phyloP scores from a whole-genome alignment of 352 stramenopile genomes.

The Globisporangium viniferum region DNA sequence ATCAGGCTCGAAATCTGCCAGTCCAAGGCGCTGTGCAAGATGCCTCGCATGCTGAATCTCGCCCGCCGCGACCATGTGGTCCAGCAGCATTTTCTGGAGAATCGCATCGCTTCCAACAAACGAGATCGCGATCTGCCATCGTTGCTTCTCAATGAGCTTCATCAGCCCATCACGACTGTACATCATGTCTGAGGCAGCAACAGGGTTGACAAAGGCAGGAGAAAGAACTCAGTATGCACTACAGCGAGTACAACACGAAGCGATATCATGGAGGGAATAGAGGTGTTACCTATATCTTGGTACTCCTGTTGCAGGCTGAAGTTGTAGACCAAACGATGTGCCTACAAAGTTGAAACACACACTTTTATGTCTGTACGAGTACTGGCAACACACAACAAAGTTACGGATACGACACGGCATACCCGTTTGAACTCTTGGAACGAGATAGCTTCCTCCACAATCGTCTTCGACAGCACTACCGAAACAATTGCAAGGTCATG shows the following conservation, averaged over 20 bases:
- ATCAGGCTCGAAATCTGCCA: conserved; percentile 39
- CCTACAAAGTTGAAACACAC: conserved; percentile 19
- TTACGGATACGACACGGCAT: no score
- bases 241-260: background rate
- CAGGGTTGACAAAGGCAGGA: background rate
- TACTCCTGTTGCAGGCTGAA: conserved; percentile 52
- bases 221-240: background rate
- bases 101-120: conserved; percentile 56
- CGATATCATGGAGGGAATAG: background rate
- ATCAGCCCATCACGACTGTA: conserved; percentile 57
- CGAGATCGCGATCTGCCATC: conserved; percentile 59
- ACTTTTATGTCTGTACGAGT: no score
- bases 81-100: conserved; percentile 47
- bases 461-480: conserved; percentile 26
- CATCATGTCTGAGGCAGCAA: conserved; percentile 31
- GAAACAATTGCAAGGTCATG: background rate
- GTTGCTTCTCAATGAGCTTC: conserved; percentile 59
- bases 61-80: conserved; percentile 36
- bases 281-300: conserved; percentile 36
- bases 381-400: no score
- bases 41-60: conserved; percentile 29
- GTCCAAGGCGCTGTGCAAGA: conserved; percentile 33
- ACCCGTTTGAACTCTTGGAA: conserved; percentile 57
- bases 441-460: conserved; percentile 53
- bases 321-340: conserved; percentile 55